Evolutionary conservation across 768 basidiomycete species (phyloP), one percentile per base, ranked within the genome.

Genomic region (Kwoniella shandongensis): DNA sequence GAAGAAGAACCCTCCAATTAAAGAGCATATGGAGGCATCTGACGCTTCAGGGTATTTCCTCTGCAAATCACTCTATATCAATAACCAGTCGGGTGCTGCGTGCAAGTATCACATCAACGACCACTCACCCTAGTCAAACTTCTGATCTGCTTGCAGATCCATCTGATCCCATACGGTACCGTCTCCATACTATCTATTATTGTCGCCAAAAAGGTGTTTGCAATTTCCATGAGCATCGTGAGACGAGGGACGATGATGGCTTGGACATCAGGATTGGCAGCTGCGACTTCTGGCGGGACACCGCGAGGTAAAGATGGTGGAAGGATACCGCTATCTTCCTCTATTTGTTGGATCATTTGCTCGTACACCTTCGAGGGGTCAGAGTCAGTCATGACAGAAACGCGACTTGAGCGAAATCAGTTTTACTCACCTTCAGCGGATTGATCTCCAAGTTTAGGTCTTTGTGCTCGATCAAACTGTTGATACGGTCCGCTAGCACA

Each of bases 1-100:
- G 83, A 99, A 99, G 84, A 99, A 99, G 81, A 99, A 99, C 10
- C 96, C 96, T 46, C 96, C 96, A 62, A 99, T 99, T 50, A 99
- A 84, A 6, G 93, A 97, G 75, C 94, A 98, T 54, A 99, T 94
- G 45, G 94, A 92, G 66, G 92, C 93, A 79, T 98, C 96, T 26
- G 90, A 94, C 27, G 94, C 96, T 54, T 99, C 96, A 1, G 96
- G 96, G 77, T 98, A 99, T 81, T 98, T 98, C 51, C 96, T 84
- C 96, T 98, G 74, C 38, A 22, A 11, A 32, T 29, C 48, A 44
- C 4, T 42, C 51, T 46, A 54, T 25, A 23, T 12, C 13, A 36
- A 35, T 41, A 44, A 12, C 41, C 35, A n/a, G n/a, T n/a, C n/a
- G n/a, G n/a, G n/a, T n/a, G n/a, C n/a, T n/a, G n/a, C n/a, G n/a